phyloP scores from a whole-genome alignment of 805 yeast genomes.

The Yamadazyma olivae region DNA sequence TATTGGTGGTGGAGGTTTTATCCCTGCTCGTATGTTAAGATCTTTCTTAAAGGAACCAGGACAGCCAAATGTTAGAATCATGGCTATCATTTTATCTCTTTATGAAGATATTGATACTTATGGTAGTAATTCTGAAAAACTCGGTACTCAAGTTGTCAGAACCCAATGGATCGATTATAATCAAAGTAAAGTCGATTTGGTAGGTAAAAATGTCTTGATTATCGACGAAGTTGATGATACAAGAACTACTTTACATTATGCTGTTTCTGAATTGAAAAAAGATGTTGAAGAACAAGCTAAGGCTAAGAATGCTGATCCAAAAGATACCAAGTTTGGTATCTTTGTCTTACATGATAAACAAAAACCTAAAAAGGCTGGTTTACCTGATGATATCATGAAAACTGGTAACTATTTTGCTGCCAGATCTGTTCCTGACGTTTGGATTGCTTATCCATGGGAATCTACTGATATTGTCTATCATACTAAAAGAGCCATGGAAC shows the following conservation, averaged over 20 bases:
- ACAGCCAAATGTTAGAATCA: constrained; percentile 83
- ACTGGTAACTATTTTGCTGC: constrained; percentile 69
- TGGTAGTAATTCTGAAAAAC: constrained; percentile 50
- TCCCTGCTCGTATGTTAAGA: constrained; percentile 94
- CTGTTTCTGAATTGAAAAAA: constrained; percentile 67
- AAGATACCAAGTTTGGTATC: constrained; percentile 62
- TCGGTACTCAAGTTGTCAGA: constrained; percentile 66
- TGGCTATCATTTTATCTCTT: constrained; percentile 89
- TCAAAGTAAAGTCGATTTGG: constrained; percentile 57
- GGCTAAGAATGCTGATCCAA: constrained; percentile 46
- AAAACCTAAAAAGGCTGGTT: constrained; percentile 68
- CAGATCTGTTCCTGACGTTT: constrained; percentile 68
- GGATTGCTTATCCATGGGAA: constrained; percentile 92
- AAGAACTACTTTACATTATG: constrained; percentile 79
- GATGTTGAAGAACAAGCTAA: constrained; percentile 64
- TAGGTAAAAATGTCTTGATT: constrained; percentile 68
- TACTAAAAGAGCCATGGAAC: constrained; percentile 66
- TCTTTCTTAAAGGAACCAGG: constrained; percentile 89
- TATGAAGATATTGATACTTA: constrained; percentile 77
- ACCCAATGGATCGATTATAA: constrained; percentile 82
- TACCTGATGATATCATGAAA: constrained; percentile 61
- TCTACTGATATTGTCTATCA: constrained; percentile 71
- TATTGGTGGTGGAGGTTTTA: constrained; percentile 97
- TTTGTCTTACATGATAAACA: constrained; percentile 76
- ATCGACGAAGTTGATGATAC: constrained; percentile 89